These are phyloP conservation scores for Manihot esculenta DNA, from an alignment of 441 rosid species.

Conservation along the genomic window DNA sequence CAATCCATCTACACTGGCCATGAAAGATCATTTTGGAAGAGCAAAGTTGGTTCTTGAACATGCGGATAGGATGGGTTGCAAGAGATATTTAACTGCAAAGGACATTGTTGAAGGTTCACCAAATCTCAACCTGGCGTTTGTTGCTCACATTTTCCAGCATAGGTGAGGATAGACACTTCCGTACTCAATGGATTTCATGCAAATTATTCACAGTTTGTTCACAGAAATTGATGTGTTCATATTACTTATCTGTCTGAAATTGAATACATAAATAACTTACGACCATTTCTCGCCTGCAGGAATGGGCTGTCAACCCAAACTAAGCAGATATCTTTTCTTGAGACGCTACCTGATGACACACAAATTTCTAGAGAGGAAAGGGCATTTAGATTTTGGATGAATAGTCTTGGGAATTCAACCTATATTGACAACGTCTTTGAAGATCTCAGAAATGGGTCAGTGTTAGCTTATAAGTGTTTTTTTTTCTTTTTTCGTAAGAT, in stretches of 20 bases:
- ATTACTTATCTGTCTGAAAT: background rate
- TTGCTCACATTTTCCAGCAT: slow-evolving; percentile 94
- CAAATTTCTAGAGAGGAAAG: slow-evolving; percentile 40
- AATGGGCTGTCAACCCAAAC: slow-evolving; percentile 36
- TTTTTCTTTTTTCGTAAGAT: background rate
- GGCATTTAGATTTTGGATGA: slow-evolving; percentile 38
- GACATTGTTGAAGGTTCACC: slow-evolving; percentile 96
- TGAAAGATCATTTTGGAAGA: slow-evolving; percentile 56
- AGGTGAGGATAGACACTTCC: slow-evolving; percentile 48
- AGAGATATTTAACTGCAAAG: slow-evolving; percentile 84
- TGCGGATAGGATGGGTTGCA: slow-evolving; percentile 95
- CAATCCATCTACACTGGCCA: slow-evolving; percentile 51
- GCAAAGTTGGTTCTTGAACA: slow-evolving; percentile 92
- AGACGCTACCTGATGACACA: slow-evolving; percentile 34
- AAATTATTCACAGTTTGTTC: background rate
- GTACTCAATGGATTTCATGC: slow-evolving; percentile 4
- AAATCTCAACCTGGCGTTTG: slow-evolving; percentile 98
- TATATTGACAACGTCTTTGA: slow-evolving; percentile 37
- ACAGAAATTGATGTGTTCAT: background rate
- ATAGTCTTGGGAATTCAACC: slow-evolving; percentile 36
- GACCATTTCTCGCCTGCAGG: slow-evolving; percentile 23
- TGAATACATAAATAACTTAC: slow-evolving; percentile 10
- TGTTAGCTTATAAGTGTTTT: background rate
- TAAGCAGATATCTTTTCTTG: slow-evolving; percentile 36
- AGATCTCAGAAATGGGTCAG: slow-evolving; percentile 41